Evolutionary conservation across 2,329 filamentous ascomycete genomes (phyloP).

Genomic region (Trichoderma sp.): DNA sequence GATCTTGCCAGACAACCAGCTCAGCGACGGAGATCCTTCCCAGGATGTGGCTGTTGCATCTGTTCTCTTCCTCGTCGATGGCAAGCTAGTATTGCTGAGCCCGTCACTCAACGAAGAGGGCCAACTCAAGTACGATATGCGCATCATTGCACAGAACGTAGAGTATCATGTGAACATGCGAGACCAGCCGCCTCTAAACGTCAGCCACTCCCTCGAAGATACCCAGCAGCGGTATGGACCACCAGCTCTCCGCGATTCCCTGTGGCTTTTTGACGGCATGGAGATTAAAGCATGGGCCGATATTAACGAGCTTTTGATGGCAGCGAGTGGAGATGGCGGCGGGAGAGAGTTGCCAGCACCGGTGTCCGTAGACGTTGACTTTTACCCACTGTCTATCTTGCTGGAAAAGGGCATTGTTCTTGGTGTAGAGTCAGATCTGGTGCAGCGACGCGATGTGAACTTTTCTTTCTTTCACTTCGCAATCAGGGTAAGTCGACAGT

Average conservation of each 20-base stretch:
- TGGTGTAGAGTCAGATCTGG: conserved; percentile 85
- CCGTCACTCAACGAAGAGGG: conserved; percentile 79
- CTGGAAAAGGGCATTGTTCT: conserved; percentile 87
- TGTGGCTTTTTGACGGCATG: conserved; percentile 91
- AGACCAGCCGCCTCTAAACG: conserved; percentile 61
- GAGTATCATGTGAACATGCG: conserved; percentile 93
- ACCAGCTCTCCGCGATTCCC: conserved; percentile 70
- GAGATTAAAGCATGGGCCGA: conserved; percentile 88
- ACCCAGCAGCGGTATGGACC: conserved; percentile 27
- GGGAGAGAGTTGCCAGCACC: conserved; percentile 69
- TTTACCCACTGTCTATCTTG: conserved; percentile 86
- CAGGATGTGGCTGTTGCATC: conserved; percentile 93
- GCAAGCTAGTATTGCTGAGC: conserved; percentile 88
- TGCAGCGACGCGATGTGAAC: conserved; percentile 86
- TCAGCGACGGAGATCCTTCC: conserved; percentile 87
- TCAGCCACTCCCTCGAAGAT: conserved; percentile 30
- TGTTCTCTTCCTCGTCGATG: conserved; percentile 94
- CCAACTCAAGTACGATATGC: conserved; percentile 96
- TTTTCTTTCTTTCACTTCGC: conserved; percentile 89
- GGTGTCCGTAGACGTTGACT: conserved; percentile 82
- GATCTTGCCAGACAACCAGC: conserved; percentile 88
- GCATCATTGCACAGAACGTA: conserved; percentile 90
- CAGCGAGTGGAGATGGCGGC: conserved; percentile 61
- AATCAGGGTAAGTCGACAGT: conserved; percentile 66
- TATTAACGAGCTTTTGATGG: conserved; percentile 76